These are phyloP conservation scores for Hymenoscyphus fraxineus DNA, from an alignment of 2,329 filamentous ascomycete species.

Conservation along the genomic window DNA sequence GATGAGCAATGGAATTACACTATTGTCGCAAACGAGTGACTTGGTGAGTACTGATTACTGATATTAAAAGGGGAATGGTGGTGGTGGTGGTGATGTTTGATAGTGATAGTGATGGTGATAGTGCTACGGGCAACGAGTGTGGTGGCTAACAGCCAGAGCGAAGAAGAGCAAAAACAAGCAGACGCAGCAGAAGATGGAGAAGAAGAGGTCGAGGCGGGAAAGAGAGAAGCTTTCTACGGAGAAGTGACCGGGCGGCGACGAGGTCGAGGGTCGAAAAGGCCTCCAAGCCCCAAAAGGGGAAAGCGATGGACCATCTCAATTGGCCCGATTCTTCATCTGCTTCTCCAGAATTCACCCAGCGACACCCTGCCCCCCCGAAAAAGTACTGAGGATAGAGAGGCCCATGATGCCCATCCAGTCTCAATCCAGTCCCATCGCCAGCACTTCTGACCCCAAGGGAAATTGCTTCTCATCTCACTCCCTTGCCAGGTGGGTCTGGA, in stretches of 20 bases:
- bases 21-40: background rate
- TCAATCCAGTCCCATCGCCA: background rate
- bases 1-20: background rate
- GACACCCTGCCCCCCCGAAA: background rate
- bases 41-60: conserved; percentile 4
- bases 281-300: background rate
- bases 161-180: conserved; percentile 8
- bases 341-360: background rate
- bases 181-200: background rate
- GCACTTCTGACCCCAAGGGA: background rate
- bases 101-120: background rate
- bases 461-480: background rate
- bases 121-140: conserved; percentile 1
- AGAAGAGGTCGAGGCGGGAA: background rate
- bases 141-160: conserved; percentile 9
- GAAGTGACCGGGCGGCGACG: background rate
- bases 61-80: background rate
- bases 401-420: too few species aligned
- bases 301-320: background rate
- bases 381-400: too few species aligned
- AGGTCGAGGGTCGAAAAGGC: background rate
- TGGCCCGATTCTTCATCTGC: background rate
- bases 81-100: background rate
- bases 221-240: background rate
- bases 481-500: background rate